Evolutionary conservation across 2,329 filamentous ascomycete genomes (phyloP).

Genomic region (Aureobasidium namibiae): DNA sequence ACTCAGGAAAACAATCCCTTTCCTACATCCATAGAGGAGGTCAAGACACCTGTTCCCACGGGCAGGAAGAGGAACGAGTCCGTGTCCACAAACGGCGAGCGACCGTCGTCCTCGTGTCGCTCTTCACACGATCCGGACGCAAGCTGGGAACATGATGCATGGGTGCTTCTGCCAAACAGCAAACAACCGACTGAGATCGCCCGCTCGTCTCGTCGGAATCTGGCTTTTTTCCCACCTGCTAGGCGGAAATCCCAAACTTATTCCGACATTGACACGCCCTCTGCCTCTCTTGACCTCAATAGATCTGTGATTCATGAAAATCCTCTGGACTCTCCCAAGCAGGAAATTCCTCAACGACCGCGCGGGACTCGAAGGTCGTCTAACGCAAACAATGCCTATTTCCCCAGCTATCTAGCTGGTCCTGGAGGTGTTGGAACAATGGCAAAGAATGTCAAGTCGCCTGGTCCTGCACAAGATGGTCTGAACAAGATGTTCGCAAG

Average conservation of each 20-base stretch:
- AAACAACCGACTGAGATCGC: conserved; percentile 73
- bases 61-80: conserved; percentile 25
- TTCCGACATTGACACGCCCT: conserved; percentile 56
- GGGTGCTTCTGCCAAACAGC: conserved; percentile 71
- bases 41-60: conserved; percentile 15
- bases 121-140: conserved; percentile 47
- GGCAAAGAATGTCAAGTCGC: conserved; percentile 58
- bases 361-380: conserved; percentile 30
- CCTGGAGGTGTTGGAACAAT: conserved; percentile 86
- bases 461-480: conserved; percentile 75
- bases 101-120: conserved; percentile 27
- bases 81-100: conserved; percentile 27
- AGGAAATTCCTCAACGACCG: conserved; percentile 31
- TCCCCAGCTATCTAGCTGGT: conserved; percentile 56
- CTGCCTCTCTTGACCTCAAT: conserved; percentile 54
- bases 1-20: conserved; percentile 9
- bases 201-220: conserved; percentile 66
- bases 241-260: conserved; percentile 74
- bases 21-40: conserved; percentile 11
- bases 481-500: conserved; percentile 78
- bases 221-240: conserved; percentile 88
- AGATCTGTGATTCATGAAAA: conserved; percentile 30
- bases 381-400: conserved; percentile 32
- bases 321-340: conserved; percentile 23
- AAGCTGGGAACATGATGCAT: conserved; percentile 80